These are phyloP conservation scores for Parasitella parasitica DNA, from an alignment of 371 early-diverging fungal species.

Conservation along the genomic window DNA sequence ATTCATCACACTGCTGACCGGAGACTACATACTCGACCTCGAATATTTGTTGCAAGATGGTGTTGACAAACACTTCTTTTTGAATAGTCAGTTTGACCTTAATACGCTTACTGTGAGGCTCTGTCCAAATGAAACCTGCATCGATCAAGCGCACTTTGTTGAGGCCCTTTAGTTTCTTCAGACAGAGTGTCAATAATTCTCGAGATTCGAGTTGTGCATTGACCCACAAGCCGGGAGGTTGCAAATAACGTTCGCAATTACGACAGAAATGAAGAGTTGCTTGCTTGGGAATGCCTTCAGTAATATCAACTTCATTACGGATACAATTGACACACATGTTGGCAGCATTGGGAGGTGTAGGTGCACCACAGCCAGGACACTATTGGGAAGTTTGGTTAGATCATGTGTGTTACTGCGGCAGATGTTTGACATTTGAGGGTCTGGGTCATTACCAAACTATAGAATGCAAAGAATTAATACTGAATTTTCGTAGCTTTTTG, in stretches of 20 bases:
- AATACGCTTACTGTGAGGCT: constrained; percentile 94
- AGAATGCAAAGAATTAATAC: constrained; percentile 2
- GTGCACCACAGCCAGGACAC: constrained; percentile 97
- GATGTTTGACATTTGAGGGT: not conserved
- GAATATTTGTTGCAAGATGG: constrained; percentile 94
- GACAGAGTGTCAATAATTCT: constrained; percentile 92
- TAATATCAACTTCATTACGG: constrained; percentile 93
- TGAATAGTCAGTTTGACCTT: constrained; percentile 97
- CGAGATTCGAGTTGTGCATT: constrained; percentile 87
- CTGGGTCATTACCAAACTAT: constrained; percentile 48
- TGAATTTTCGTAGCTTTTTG: not conserved
- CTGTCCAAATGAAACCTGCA: constrained; percentile 99
- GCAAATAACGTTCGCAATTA: constrained; percentile 96
- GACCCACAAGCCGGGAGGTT: constrained; percentile 96
- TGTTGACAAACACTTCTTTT: constrained; percentile 95
- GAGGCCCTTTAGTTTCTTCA: constrained; percentile 93
- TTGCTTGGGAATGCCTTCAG: constrained; percentile 97
- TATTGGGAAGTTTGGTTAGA: constrained; percentile 38
- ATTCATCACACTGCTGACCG: constrained; percentile 97
- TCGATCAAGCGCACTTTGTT: constrained; percentile 94
- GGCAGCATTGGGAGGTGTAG: constrained; percentile 95
- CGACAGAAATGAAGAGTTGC: constrained; percentile 93
- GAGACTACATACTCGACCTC: constrained; percentile 95
- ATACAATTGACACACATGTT: constrained; percentile 99
- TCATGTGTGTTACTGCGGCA: not conserved